Conservation (phyloP, 2,329 filamentous ascomycete genomes). For the Fusarium mangiferae region DNA sequence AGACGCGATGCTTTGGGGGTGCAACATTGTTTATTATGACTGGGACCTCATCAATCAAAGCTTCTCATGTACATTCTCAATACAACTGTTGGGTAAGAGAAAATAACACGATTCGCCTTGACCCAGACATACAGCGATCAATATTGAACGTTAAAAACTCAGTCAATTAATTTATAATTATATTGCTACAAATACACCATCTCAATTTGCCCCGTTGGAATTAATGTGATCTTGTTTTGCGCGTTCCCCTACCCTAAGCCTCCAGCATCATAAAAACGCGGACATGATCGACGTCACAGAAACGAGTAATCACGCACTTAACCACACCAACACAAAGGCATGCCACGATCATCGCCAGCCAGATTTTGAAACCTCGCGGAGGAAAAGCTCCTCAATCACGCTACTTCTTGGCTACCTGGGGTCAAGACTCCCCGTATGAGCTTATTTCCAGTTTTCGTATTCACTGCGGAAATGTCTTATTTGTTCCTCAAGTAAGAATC, state of each 20-base stretch:
- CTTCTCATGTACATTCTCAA: fast-evolving
- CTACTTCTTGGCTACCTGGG: background rate
- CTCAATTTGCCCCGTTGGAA: background rate
- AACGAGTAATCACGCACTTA: background rate
- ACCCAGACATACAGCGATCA: background rate
- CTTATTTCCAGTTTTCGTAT: background rate
- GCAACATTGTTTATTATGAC: too few species aligned
- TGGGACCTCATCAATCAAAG: too few species aligned
- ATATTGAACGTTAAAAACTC: fast-evolving
- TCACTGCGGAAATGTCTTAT: background rate
- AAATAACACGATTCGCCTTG: background rate
- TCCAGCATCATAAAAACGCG: too few species aligned
- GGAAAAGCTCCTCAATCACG: background rate
- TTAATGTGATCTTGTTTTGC: fast-evolving
- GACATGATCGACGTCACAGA: too few species aligned
- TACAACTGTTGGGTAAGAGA: fast-evolving
- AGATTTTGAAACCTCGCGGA: background rate
- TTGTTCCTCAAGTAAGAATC: fast-evolving
- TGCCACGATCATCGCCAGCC: fast-evolving
- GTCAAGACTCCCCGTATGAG: background rate
- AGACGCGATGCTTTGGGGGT: fast-evolving
- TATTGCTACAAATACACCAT: background rate
- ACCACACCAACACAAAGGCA: background rate
- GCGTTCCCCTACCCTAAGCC: background rate
- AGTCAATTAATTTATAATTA: fast-evolving